These are phyloP conservation scores for Amaranthus palmeri DNA, from an alignment of 148 eudicot genomes.

Conservation along the genomic window DNA sequence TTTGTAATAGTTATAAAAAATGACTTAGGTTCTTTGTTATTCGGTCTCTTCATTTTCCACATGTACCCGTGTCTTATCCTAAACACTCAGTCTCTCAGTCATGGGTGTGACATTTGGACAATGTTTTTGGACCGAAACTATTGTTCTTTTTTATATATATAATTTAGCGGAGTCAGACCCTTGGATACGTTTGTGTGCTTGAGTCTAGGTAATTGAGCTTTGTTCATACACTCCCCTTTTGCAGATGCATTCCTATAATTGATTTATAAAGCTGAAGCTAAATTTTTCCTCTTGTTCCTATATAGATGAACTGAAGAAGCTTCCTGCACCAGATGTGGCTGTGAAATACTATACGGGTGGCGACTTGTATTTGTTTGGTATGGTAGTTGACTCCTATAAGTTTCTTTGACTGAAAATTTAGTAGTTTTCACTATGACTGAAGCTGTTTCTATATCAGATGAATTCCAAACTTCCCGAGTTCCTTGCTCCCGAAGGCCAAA, in stretches of 20 bases:
- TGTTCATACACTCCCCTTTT: background rate
- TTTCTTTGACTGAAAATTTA: background rate
- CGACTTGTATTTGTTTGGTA: slow-evolving; percentile 95
- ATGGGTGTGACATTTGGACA: too few species aligned
- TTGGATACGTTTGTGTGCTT: too few species aligned
- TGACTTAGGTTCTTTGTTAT: background rate
- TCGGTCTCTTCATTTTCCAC: background rate
- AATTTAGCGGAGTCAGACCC: too few species aligned
- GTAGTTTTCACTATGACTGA: slow-evolving; percentile 9
- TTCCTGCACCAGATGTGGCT: slow-evolving; percentile 81
- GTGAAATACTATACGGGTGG: slow-evolving; percentile 83
- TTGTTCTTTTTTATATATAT: too few species aligned
- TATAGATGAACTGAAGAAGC: slow-evolving; percentile 66
- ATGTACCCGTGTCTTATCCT: too few species aligned
- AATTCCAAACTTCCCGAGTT: slow-evolving; percentile 86
- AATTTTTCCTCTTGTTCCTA: slow-evolving; percentile 3
- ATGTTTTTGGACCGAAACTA: too few species aligned
- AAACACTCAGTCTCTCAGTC: too few species aligned
- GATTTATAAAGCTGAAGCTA: background rate
- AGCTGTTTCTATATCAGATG: slow-evolving; percentile 47
- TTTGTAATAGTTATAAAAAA: background rate
- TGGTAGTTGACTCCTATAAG: slow-evolving; percentile 28
- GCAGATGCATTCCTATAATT: background rate
- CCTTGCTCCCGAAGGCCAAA: slow-evolving; percentile 86
- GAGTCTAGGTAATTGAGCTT: too few species aligned